These are phyloP conservation scores for Ophiocordyceps sinensis DNA, from an alignment of 2,329 filamentous ascomycete species.

Conservation along the genomic window DNA sequence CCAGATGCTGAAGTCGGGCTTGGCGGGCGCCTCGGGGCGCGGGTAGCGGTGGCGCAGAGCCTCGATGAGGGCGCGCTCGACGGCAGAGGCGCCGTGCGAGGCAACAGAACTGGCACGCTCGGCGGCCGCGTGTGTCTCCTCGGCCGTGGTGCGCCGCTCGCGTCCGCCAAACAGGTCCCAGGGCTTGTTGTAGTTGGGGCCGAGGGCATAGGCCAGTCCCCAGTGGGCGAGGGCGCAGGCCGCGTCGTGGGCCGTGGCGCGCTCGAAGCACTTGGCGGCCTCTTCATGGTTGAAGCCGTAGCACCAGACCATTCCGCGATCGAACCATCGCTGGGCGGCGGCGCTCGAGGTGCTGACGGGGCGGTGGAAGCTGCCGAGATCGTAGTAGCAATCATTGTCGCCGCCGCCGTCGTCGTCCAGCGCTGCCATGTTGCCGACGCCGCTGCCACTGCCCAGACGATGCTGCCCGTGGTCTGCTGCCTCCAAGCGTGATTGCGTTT, in stretches of 20 bases:
- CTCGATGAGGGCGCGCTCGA: conserved; percentile 46
- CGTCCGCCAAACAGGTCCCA: conserved; percentile 55
- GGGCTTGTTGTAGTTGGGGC: conserved; percentile 65
- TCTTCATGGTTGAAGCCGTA: conserved; percentile 70
- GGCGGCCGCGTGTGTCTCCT: conserved; percentile 16
- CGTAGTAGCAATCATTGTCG: conserved; percentile 27
- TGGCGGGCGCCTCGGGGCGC: conserved; percentile 23
- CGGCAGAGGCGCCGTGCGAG: conserved; percentile 8
- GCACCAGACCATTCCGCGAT: conserved; percentile 57
- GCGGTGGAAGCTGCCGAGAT: conserved; percentile 47
- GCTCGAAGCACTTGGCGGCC: conserved; percentile 47
- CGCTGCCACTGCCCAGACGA: too few relatives aligned
- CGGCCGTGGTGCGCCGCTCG: conserved; percentile 39
- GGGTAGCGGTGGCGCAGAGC: conserved; percentile 52
- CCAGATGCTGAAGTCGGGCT: conserved; percentile 30
- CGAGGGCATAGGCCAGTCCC: conserved; percentile 56
- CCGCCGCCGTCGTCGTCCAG: not conserved
- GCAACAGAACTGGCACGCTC: conserved; percentile 11
- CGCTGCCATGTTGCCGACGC: too few relatives aligned
- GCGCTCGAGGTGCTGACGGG: conserved; percentile 34
- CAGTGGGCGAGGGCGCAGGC: conserved; percentile 51
- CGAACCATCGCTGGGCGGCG: conserved; percentile 51
- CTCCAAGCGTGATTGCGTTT: too few relatives aligned
- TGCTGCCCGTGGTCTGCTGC: too few relatives aligned
- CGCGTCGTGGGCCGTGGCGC: conserved; percentile 38